Percentiles rank a stretch among this genome's conserved stretches.
These are phyloP conservation scores for Microdochium bolleyi DNA, from an alignment of 2,329 filamentous ascomycete genomes.

Conservation along the genomic window DNA sequence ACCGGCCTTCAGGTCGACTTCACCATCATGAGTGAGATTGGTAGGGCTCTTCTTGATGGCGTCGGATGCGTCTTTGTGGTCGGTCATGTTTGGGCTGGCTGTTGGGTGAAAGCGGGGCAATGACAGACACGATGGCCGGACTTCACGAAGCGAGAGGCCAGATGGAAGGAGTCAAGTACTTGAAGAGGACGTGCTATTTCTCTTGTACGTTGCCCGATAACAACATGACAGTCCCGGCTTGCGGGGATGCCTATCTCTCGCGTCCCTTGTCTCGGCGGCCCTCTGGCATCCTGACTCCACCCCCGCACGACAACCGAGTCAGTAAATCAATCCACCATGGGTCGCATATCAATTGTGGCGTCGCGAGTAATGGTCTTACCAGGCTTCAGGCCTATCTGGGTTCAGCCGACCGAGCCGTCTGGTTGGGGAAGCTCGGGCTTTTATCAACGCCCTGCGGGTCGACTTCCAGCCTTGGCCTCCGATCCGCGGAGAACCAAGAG, in stretches of 20 bases:
- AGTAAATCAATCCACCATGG: neutral
- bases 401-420: no score
- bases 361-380: no score
- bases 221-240: no score
- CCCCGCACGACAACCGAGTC: neutral
- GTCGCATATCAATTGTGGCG: neutral
- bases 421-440: no score
- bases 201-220: neutral
- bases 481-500: no score
- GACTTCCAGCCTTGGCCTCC: no score
- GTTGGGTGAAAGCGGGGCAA: no score
- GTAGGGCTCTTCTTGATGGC: neutral
- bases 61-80: neutral
- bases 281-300: neutral
- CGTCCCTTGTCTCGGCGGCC: neutral
- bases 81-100: neutral
- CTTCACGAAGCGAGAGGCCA: no score
- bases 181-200: neutral
- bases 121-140: neutral
- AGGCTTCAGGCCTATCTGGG: no score
- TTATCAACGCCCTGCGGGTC: no score
- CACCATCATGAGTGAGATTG: neutral
- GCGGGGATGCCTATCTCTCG: neutral
- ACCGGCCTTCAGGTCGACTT: slow-evolving; percentile 2
- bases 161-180: no score